phyloP scores from a whole-genome alignment of 371 early-diverging fungal species.

The Mortierella sp. region DNA sequence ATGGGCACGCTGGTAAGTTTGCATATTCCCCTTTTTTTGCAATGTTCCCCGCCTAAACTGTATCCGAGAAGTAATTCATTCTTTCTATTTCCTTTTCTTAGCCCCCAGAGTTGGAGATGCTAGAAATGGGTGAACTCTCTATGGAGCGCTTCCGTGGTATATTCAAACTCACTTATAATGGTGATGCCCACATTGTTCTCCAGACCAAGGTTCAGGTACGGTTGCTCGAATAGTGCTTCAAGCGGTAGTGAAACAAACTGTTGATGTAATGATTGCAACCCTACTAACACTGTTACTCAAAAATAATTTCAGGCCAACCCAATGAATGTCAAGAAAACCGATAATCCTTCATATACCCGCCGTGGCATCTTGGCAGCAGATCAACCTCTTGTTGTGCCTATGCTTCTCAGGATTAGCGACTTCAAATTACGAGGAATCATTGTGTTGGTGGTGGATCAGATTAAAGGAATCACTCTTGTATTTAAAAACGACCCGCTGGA shows the following conservation, averaged over 20 bases:
- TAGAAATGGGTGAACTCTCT: slow-evolving; percentile 97
- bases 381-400: slow-evolving; percentile 94
- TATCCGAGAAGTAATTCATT: neutral
- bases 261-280: too few species aligned
- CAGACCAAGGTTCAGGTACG: slow-evolving; percentile 94
- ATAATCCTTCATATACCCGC: slow-evolving; percentile 72
- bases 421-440: slow-evolving; percentile 92
- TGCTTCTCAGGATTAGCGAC: slow-evolving; percentile 92
- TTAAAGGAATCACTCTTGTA: slow-evolving; percentile 93
- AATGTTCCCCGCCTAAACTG: neutral
- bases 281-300: neutral
- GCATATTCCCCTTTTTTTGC: neutral
- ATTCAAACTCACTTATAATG: slow-evolving; percentile 92
- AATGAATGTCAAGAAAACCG: slow-evolving; percentile 72
- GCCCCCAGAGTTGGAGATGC: slow-evolving; percentile 97
- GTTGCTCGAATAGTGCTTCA: neutral
- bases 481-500: slow-evolving; percentile 98
- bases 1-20: slow-evolving; percentile 89
- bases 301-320: slow-evolving; percentile 78
- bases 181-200: slow-evolving; percentile 93
- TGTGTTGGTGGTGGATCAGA: slow-evolving; percentile 92
- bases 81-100: slow-evolving; percentile 36
- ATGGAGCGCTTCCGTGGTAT: slow-evolving; percentile 95
- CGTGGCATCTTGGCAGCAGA: slow-evolving; percentile 88
- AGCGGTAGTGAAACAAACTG: neutral